Percentiles rank a stretch among this genome's conserved stretches.
Evolutionary conservation across 2,329 filamentous ascomycete genomes (phyloP).

Genomic region (Gaeumannomyces sp.): DNA sequence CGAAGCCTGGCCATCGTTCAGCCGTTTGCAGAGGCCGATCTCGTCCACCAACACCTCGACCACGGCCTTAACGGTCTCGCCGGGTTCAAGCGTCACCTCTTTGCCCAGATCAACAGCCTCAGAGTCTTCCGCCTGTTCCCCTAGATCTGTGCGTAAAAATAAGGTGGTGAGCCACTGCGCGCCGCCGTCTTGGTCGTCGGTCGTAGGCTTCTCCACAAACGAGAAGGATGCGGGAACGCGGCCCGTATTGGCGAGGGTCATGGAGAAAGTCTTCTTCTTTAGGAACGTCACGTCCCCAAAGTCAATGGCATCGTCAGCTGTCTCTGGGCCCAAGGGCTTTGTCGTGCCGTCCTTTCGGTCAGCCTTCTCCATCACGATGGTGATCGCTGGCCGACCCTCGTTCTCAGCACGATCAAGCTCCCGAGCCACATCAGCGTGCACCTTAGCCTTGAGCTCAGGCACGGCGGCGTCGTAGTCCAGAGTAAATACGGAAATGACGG

Average conservation of each 20-base stretch:
- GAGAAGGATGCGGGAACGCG: conserved; percentile 71
- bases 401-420: conserved; percentile 71
- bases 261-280: conserved; percentile 54
- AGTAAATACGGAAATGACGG: conserved; percentile 74
- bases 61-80: conserved; percentile 69
- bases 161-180: conserved; percentile 64
- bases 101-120: conserved; percentile 34
- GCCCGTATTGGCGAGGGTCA: conserved; percentile 91
- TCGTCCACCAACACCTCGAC: conserved; percentile 62
- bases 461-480: conserved; percentile 83
- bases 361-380: conserved; percentile 59
- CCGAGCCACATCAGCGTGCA: conserved; percentile 80
- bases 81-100: conserved; percentile 69
- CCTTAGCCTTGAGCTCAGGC: conserved; percentile 72
- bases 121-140: conserved; percentile 25
- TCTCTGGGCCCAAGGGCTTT: background rate
- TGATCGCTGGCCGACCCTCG: conserved; percentile 37
- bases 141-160: conserved; percentile 47
- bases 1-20: conserved; percentile 61
- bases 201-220: conserved; percentile 67
- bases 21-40: conserved; percentile 54
- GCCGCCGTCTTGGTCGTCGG: conserved; percentile 32
- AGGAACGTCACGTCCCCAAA: conserved; percentile 72
- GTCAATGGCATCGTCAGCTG: conserved; percentile 46
- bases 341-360: conserved; percentile 20